Evolutionary conservation across 208 protist species (phyloP).

Genomic region (Acanthamoeba triangularis): DNA sequence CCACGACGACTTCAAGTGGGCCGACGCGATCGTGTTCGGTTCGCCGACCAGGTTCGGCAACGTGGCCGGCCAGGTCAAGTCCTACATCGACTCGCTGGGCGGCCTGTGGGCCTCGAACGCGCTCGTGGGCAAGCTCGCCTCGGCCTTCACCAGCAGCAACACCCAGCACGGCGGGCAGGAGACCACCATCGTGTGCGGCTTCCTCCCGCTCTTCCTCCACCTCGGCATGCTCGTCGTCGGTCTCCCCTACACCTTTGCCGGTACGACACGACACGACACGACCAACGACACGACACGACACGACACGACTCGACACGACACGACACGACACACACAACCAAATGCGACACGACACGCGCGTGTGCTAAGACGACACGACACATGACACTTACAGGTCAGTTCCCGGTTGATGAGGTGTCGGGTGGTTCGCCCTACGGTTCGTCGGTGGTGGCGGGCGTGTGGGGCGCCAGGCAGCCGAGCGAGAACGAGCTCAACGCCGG

Average conservation of each 20-base stretch:
- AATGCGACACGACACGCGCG: no score
- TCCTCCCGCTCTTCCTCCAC: constrained; percentile 76
- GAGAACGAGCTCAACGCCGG: constrained; percentile 68
- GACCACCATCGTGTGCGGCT: constrained; percentile 69
- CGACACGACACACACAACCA: no score
- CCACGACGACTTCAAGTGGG: constrained; percentile 42
- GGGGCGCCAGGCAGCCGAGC: constrained; percentile 50
- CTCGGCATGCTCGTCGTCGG: constrained; percentile 79
- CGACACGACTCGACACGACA: no score
- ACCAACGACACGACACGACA: no score
- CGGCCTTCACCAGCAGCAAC: constrained; percentile 68
- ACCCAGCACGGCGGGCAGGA: constrained; percentile 83
- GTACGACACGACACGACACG: not conserved
- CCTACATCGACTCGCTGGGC: constrained; percentile 74
- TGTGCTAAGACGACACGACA: not conserved
- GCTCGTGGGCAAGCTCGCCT: constrained; percentile 79
- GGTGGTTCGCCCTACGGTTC: constrained; percentile 74
- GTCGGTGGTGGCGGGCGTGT: constrained; percentile 67
- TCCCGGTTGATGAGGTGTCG: not conserved
- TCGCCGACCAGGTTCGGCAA: constrained; percentile 77
- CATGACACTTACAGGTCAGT: not conserved
- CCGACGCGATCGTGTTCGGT: constrained; percentile 79
- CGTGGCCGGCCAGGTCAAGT: constrained; percentile 73
- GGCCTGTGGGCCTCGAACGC: constrained; percentile 76
- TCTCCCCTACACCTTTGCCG: constrained; percentile 70